Evolutionary conservation across 2,329 filamentous ascomycete genomes (phyloP), one percentile per base, ranked within the genome.

Genomic region (Paracorniculantispora psalliotae): DNA sequence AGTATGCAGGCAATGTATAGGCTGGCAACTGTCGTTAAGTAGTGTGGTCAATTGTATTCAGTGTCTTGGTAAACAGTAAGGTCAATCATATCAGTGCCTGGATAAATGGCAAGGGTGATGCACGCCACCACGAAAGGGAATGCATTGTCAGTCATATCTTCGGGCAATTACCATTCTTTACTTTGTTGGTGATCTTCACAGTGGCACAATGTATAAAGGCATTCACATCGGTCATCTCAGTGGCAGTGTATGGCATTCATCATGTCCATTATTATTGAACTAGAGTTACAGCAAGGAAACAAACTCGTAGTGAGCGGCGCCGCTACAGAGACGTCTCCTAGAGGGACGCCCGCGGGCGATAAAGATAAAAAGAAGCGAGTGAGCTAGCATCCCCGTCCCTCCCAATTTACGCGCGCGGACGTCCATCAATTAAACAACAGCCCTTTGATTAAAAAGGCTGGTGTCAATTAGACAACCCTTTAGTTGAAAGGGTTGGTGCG

Each of bases 401-500:
- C 41, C 33, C 57, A 19, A 46, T 43, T 28, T 60, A 51, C 43
- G 59, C 9, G 21, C 50, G 60, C 37, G 15, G 37, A 52, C 53
- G 46, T 30, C 37, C 51, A 44, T 56, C 41, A 37, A 17, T 28
- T 35, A 30, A 23, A 54, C 30, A 33, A 50, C 37, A 8, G 30
- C 23, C 25, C 23, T 59, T 82, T 89, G 92, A 71, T 92, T 86
- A 75, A 96, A 96, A 62, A 91, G 91, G 81, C 92, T 93, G 78
- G 91, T 94, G 72, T n/a, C n/a, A n/a, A n/a, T n/a, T n/a, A n/a
- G n/a, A 49, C 35, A 7, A 35, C 21, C 23, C 21, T 59, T 82
- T 89, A 92, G 71, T 92, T 86, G 76, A 96, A 96, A 62, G 91
- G 91, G 81, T 92, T 93, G 78, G 91, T 94, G 72, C 90, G 88